phyloP scores from a whole-genome alignment of 2,329 filamentous ascomycete species.

The Botrytis paeoniae region DNA sequence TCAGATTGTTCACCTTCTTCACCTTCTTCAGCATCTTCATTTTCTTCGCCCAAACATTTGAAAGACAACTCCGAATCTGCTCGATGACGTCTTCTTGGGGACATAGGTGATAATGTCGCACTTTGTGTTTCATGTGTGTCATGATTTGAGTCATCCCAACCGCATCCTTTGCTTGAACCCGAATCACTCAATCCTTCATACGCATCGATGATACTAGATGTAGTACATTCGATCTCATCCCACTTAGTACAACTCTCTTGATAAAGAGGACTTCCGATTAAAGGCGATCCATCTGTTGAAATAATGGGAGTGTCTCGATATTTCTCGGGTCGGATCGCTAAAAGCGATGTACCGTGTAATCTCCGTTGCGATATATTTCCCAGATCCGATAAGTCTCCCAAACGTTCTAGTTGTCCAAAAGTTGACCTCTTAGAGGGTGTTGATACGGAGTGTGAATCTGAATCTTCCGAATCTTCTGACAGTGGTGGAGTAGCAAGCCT shows the following conservation, averaged over 20 bases:
- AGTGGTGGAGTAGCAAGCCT: slow-evolving; percentile 26
- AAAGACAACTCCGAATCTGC: slow-evolving; percentile 32
- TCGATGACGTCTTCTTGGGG: not conserved
- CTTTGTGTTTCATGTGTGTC: slow-evolving; percentile 3
- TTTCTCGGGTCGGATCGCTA: slow-evolving; percentile 19
- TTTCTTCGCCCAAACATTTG: slow-evolving; percentile 26
- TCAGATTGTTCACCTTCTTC: slow-evolving; percentile 10
- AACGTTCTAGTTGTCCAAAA: slow-evolving; percentile 8
- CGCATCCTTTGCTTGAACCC: slow-evolving; percentile 1
- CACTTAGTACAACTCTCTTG: slow-evolving; percentile 21
- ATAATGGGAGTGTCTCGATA: slow-evolving; percentile 33
- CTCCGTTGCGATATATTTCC: not conserved
- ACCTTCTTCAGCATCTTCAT: not conserved
- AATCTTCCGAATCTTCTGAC: not conserved
- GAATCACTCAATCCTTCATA: slow-evolving; percentile 17
- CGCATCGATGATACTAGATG: slow-evolving; percentile 23
- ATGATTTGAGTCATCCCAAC: slow-evolving; percentile 3
- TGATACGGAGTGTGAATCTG: slow-evolving; percentile 6
- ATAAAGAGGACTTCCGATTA: slow-evolving; percentile 24
- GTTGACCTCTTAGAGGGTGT: slow-evolving; percentile 13
- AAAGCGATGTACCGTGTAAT: not conserved
- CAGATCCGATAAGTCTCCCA: slow-evolving; percentile 4
- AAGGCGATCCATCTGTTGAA: slow-evolving; percentile 27
- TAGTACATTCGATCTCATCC: slow-evolving; percentile 20
- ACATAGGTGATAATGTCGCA: not conserved